Conservation (phyloP, 495 filamentous ascomycete species). For the Aspergillus homomorphus region DNA sequence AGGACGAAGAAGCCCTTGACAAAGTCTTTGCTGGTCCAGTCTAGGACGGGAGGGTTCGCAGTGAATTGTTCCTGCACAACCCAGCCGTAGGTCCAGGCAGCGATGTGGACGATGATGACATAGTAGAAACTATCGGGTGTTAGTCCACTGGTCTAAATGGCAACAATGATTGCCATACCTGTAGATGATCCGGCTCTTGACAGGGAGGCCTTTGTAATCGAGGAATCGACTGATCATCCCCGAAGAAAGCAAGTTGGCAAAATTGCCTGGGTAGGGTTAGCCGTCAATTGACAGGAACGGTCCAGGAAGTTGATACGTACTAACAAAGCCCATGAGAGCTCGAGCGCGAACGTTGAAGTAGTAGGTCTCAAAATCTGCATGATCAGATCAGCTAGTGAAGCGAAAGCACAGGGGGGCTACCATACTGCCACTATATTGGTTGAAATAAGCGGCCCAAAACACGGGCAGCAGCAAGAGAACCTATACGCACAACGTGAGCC, state of each 20-base stretch:
- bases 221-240: conserved; percentile 41
- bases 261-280: conserved; percentile 22
- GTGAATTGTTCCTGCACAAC: conserved; percentile 50
- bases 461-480: conserved; percentile 32
- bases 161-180: conserved; percentile 12
- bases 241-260: conserved; percentile 32
- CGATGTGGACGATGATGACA: conserved; percentile 38
- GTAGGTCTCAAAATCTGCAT: conserved; percentile 30
- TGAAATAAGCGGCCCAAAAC: conserved; percentile 42
- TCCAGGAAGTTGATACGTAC: not conserved
- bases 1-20: conserved; percentile 45
- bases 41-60: conserved; percentile 36
- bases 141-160: not conserved
- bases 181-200: conserved; percentile 39
- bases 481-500: not conserved
- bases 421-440: conserved; percentile 30
- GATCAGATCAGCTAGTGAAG: not conserved
- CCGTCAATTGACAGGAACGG: not conserved
- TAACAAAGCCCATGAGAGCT: conserved; percentile 35
- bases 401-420: not conserved
- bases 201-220: conserved; percentile 36
- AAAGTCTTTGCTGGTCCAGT: conserved; percentile 45
- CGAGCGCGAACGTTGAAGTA: conserved; percentile 40
- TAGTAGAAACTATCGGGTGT: conserved; percentile 28
- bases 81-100: conserved; percentile 48